These are phyloP conservation scores for Jatropha podagrica DNA, from an alignment of 441 rosid species.

Conservation along the genomic window DNA sequence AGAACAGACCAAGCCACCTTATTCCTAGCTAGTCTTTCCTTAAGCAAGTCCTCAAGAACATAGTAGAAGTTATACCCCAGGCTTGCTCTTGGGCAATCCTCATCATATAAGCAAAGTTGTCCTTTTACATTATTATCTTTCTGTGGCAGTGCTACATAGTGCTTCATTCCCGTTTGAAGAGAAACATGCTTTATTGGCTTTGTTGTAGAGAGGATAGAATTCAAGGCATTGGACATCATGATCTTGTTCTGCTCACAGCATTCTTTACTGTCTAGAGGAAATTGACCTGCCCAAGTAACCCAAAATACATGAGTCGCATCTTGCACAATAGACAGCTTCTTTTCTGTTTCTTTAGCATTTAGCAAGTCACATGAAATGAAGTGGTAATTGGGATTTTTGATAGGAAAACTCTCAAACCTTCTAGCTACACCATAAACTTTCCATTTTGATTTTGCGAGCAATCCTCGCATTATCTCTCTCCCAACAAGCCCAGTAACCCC, in stretches of 20 bases:
- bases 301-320: constrained; percentile 76
- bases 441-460: constrained; percentile 47
- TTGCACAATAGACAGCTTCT: constrained; percentile 41
- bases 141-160: constrained; percentile 53
- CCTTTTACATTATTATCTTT: constrained; percentile 22
- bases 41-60: constrained; percentile 69
- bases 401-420: constrained; percentile 36
- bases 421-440: constrained; percentile 64
- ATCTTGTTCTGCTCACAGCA: constrained; percentile 68
- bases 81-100: constrained; percentile 56
- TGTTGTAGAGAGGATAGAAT: constrained; percentile 52
- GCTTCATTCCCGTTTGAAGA: constrained; percentile 87
- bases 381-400: constrained; percentile 41
- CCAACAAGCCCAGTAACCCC: constrained; percentile 70
- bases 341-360: constrained; percentile 50
- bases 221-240: constrained; percentile 73
- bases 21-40: constrained; percentile 47
- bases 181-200: constrained; percentile 65
- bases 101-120: constrained; percentile 37
- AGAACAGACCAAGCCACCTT: constrained; percentile 69
- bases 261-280: constrained; percentile 48
- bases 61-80: constrained; percentile 56
- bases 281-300: constrained; percentile 79
- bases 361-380: constrained; percentile 83
- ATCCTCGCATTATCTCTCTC: constrained; percentile 43